phyloP scores from a whole-genome alignment of 805 yeast genomes.

The Wickerhamomyces bisporus region DNA sequence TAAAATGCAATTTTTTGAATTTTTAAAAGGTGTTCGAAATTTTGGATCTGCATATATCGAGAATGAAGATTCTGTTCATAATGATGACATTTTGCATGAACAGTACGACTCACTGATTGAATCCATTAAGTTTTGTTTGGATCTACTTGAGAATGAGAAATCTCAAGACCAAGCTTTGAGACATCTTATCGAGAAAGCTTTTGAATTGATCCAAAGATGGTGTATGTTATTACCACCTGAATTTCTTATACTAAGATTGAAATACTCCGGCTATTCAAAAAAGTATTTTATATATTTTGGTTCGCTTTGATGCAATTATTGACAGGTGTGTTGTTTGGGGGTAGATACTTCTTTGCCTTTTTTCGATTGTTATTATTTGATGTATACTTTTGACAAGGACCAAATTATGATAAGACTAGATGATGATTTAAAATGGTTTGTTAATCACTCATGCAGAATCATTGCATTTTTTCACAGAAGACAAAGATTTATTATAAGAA shows the following conservation, averaged over 20 bases:
- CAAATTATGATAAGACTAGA: neutral
- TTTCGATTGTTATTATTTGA: neutral
- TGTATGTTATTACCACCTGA: conserved; percentile 1
- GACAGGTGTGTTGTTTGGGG: neutral
- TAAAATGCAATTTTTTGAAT: neutral
- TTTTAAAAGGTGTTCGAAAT: neutral
- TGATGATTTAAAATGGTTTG: neutral
- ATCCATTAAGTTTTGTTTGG: neutral
- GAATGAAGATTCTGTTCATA: conserved; percentile 1
- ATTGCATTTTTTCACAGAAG: conserved; percentile 1
- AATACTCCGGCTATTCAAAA: neutral
- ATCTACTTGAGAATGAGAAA: neutral
- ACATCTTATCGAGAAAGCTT: neutral
- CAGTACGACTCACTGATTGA: neutral
- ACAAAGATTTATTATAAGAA: conserved; percentile 1
- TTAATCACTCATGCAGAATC: conserved; percentile 1
- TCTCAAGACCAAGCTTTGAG: neutral
- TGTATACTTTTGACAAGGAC: neutral
- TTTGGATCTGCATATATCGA: conserved; percentile 1
- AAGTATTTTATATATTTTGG: conserved; percentile 2
- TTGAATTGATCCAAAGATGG: neutral
- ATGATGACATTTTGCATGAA: neutral
- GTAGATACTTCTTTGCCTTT: conserved; percentile 2
- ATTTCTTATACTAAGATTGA: neutral
- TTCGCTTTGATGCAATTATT: neutral